Percentiles rank a stretch among this genome's conserved stretches.
Evolutionary conservation across 441 rosid species (phyloP).

Genomic region (Pelargonium hybrid): DNA sequence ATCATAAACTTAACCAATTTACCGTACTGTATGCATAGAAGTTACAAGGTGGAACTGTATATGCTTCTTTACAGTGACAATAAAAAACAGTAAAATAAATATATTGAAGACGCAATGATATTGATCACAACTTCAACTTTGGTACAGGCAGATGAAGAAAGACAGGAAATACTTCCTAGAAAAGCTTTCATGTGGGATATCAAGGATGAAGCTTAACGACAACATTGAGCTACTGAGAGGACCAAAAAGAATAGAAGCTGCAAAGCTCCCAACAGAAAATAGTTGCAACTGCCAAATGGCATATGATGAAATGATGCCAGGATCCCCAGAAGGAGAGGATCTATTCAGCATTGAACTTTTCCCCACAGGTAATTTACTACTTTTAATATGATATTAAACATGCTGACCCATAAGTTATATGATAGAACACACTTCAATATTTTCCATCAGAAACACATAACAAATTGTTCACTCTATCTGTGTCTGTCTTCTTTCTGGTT

Average conservation of each 20-base stretch:
- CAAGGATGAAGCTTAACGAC: conserved; percentile 36
- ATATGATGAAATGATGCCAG: conserved; percentile 47
- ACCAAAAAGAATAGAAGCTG: conserved; percentile 16
- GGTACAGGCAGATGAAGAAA: conserved; percentile 44
- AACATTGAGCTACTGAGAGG: conserved; percentile 31
- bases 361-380: conserved; percentile 17
- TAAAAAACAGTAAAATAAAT: no score
- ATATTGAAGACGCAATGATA: neutral
- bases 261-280: conserved; percentile 3
- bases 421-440: neutral
- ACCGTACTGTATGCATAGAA: no score
- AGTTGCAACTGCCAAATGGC: conserved; percentile 7
- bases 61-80: no score
- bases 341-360: conserved; percentile 15
- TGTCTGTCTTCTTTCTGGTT: no score
- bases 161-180: conserved; percentile 37
- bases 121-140: neutral
- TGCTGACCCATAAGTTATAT: neutral
- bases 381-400: neutral
- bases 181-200: conserved; percentile 41
- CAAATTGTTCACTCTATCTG: neutral
- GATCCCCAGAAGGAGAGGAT: conserved; percentile 16
- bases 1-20: neutral
- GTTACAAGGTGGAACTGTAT: no score
- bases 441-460: no score